Evolutionary conservation across 345 rosid genomes (phyloP), one percentile per base, ranked within the genome.

Genomic region (Salix exigua): DNA sequence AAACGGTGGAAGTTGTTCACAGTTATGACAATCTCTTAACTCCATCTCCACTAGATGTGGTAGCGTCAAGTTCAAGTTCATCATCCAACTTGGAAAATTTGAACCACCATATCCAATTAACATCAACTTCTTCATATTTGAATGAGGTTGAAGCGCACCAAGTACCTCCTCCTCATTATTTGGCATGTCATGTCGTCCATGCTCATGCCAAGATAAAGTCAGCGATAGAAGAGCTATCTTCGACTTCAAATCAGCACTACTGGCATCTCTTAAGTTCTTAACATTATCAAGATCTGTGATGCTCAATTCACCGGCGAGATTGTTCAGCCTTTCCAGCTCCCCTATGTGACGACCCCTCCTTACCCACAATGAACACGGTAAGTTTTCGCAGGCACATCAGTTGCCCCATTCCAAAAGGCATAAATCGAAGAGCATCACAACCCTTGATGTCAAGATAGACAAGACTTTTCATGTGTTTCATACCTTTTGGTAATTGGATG

Each of bases 291-390:
- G 77, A 21, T 64, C n/a, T 25, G 25, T 40, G 17, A 82, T 62
- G 17, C 13, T 12, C 18, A 79, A 44, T 17, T 75, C 65, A 23
- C 71, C 74, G 10, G 18, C 80, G 25, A 11, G 75, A 12, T 72
- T 72, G 14, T 46, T 37, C 76, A 78, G 23, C 12, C 4, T 35
- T 50, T 38, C 51, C 42, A 79, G 35, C 55, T 82, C 77, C 2
- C 7, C 30, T 2, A 68, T 2, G n/a, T 8, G 25, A 38, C 4
- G 70, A n/a, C 77, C 77, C 44, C 5, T n/a, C 58, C 66, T 66
- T 48, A 23, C 76, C 73, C 50, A 82, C 79, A 30, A 78, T 18
- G 40, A 78, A 82, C 10, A 60, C 14, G 38, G 73, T 67, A 6
- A 82, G 76, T 18, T 60, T 75, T 31, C 51, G 38, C 17, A 81